Evolutionary conservation across 352 stramenopile genomes (phyloP), one percentile per base, ranked within the genome.

Genomic region (Phytophthora pseudosyringae): DNA sequence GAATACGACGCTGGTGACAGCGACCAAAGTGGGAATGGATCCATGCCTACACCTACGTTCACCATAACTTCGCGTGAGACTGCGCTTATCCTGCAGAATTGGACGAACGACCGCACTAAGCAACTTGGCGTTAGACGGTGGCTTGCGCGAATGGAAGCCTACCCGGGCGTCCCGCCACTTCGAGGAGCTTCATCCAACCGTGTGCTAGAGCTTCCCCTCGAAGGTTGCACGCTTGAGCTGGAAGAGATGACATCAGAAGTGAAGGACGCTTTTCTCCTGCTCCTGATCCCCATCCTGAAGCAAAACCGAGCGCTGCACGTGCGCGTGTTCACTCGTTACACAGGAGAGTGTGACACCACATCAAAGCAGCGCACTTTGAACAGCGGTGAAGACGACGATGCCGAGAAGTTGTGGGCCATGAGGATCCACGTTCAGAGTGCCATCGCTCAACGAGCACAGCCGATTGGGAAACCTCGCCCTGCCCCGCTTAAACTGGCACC

Each of bases 261-360:
- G 28, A 94, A 94, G 31, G 79, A 94, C 46, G 85, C 83, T 15
- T 90, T 94, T 59, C 57, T 75, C 1, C 63, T 94, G 56, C 73
- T 94, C 13, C 43, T 94, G 3, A 69, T 92, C 12, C 85, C 85
- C 5, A 77, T 94, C 10, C 52, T 94, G 18, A 77, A 79, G 59
- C 76, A 81, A 53, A 90, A 90, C 16, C 47, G 43, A 18, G 45
- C 64, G 1, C 35, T 89, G 4, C 70, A 75, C 13, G 78, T 94
- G 1, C 80, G 81, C 12, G 76, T 90, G 8, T 89, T 88, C 47
- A 90, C 76, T 2, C 79, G 81, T 0, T 75, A 71, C 44, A 53
- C 54, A 51, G n/a, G 36, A 38, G 58, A 39, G 11, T 2, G 31
- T 38, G 25, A 38, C 25, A 25, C 32, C 4, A 26, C 18, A 35